Conservation (phyloP, 768 basidiomycete genomes). For the Termitomyces sp. region DNA sequence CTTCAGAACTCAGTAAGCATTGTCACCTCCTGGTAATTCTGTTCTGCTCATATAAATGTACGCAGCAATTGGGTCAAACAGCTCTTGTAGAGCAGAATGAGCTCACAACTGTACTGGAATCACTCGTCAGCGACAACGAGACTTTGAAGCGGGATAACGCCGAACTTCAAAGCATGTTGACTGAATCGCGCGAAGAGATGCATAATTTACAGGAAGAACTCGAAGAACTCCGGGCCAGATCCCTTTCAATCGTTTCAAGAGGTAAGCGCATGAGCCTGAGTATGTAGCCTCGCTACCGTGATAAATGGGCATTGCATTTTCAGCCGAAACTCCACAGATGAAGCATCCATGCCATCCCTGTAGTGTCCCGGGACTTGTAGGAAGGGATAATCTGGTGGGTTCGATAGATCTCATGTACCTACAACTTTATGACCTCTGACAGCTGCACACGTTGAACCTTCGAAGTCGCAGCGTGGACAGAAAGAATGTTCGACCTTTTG, state of each 20-base stretch:
- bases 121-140: constrained; percentile 85
- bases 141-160: constrained; percentile 74
- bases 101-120: constrained; percentile 66
- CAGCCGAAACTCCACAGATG: constrained; percentile 35
- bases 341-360: constrained; percentile 34
- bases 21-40: neutral
- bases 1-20: constrained; percentile 47
- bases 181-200: constrained; percentile 74
- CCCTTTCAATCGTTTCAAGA: constrained; percentile 31
- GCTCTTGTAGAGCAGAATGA: constrained; percentile 49
- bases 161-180: constrained; percentile 69
- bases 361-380: constrained; percentile 37
- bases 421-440: neutral
- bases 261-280: constrained; percentile 25
- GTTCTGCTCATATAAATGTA: constrained; percentile 14
- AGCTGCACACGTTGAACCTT: constrained; percentile 13
- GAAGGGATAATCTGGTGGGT: constrained; percentile 29
- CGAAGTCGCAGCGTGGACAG: constrained; percentile 24
- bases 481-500: constrained; percentile 16
- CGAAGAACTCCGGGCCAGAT: constrained; percentile 61
- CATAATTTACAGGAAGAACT: constrained; percentile 65
- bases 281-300: neutral
- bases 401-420: constrained; percentile 1
- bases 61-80: constrained; percentile 34
- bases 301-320: neutral